Evolutionary conservation across 1,284 basidiomycete genomes (phyloP), one percentile per base, ranked within the genome.

Genomic region (Cutaneotrichosporon cutaneum): DNA sequence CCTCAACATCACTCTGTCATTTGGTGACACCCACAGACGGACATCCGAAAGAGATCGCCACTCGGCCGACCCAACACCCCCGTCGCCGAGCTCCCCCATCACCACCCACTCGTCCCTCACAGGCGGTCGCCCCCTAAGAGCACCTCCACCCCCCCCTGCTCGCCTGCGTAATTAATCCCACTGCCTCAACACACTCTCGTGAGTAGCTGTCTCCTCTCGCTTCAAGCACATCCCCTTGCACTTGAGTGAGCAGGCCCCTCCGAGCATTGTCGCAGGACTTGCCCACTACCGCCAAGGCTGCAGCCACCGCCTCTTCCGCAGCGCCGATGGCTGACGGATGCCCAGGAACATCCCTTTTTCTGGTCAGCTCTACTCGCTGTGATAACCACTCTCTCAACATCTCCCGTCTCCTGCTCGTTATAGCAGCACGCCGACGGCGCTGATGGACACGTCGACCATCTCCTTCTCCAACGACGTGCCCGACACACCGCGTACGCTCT

Each of bases 401-500:
- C 24, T 48, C 24, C 27, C 18, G 21, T n/a, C 48, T 32, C 10
- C 27, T 48, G 26, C 22, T n/a, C 27, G 1, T 13, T n/a, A 3
- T 30, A 51, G 27, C 48, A 51, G 26, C 39, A 42, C 39, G 26
- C 16, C 24, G 27, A 24, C 50, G 36, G 42, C 50, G 39, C 56
- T 39, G 32, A 73, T 75, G 72, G 71, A 72, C 57, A 72, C 72
- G 16, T 73, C 72, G 35, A 73, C 69, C 3, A 56, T 72, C 22
- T 65, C 67, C 14, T 65, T 66, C 44, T 69, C 70, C n/a, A 65
- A 72, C 56, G 50, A 62, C 48, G 53, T 57, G 6, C 54, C 53
- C 22, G 59, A 61, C 30, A 13, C 61, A 9, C 54, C 63, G 18
- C 59, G 57, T 5, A 67, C 60, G 14, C 35, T 62, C 6, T 55